Evolutionary conservation across 176 grass and related monocot genomes (phyloP).

Genomic region (Triticum monococcum): DNA sequence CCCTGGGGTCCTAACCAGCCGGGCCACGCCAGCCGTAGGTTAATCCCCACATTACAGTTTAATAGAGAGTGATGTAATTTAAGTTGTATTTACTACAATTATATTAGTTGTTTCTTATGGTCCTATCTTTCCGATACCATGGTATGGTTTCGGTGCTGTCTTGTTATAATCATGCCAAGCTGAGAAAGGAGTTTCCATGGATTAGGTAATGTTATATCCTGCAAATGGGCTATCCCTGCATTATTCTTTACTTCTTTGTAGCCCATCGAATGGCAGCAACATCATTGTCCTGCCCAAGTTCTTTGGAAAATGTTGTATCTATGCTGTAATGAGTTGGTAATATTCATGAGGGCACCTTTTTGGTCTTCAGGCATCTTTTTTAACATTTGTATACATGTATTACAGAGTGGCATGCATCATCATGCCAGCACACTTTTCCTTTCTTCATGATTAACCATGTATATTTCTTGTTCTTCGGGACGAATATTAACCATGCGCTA

Average conservation of each 20-base stretch:
- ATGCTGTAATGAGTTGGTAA: constrained; percentile 7
- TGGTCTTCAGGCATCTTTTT: neutral
- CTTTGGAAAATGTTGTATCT: neutral
- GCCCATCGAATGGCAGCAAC: neutral
- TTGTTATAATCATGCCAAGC: neutral
- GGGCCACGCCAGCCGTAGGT: neutral
- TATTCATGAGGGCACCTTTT: constrained; percentile 4
- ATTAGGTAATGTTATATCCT: neutral
- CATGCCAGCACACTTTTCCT: neutral
- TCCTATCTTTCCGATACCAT: constrained; percentile 17
- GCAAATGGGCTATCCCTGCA: constrained; percentile 12
- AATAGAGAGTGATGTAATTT: neutral
- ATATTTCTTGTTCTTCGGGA: neutral
- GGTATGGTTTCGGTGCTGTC: neutral
- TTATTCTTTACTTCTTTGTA: neutral
- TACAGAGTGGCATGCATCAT: neutral
- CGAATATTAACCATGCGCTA: neutral
- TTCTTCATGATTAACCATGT: constrained; percentile 13
- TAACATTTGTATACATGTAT: neutral
- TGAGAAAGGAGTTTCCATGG: constrained; percentile 8
- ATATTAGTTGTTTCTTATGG: neutral
- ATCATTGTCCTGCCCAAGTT: neutral
- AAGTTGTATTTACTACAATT: constrained; percentile 17
- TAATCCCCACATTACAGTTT: neutral
- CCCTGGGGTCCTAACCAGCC: neutral